phyloP scores from a whole-genome alignment of 2,329 filamentous ascomycete genomes.

The Colletotrichum musicola region DNA sequence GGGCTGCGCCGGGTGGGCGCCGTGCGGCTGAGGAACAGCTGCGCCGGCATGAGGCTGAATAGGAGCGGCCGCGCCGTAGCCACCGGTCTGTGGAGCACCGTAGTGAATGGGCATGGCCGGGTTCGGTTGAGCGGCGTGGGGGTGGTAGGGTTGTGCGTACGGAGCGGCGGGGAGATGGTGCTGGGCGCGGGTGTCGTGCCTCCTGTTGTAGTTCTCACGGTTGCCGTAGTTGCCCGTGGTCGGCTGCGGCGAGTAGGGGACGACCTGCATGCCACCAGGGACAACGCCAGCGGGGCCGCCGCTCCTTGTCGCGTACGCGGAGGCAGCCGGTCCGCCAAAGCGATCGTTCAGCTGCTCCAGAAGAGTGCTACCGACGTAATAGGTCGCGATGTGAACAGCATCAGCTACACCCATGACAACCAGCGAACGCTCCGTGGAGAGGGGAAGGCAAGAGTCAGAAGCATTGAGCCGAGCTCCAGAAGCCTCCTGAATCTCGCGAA shows the following conservation, averaged over 20 bases:
- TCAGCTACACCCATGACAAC: conserved; percentile 98
- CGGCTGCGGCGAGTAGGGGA: conserved; percentile 96
- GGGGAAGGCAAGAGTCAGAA: conserved; percentile 91
- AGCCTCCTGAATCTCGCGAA: conserved; percentile 98
- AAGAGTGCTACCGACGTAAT: conserved; percentile 98
- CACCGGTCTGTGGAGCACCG: conserved; percentile 71
- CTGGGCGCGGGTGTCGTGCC: conserved; percentile 75
- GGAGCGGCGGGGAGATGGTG: conserved; percentile 78
- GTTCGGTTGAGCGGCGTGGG: conserved; percentile 71
- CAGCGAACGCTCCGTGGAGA: conserved; percentile 96
- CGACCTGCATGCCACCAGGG: conserved; percentile 97
- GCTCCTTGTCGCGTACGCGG: conserved; percentile 96
- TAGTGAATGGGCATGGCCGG: conserved; percentile 82
- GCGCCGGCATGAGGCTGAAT: conserved; percentile 80
- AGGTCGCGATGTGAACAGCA: conserved; percentile 98
- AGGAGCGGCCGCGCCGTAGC: conserved; percentile 84
- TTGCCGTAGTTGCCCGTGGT: conserved; percentile 93
- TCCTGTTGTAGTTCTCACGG: conserved; percentile 83
- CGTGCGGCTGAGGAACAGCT: conserved; percentile 64
- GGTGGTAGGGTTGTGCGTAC: conserved; percentile 81
- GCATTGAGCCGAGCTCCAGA: conserved; percentile 97
- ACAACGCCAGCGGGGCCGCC: conserved; percentile 94
- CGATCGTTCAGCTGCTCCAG: conserved; percentile 97
- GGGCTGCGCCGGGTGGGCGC: conserved; percentile 73
- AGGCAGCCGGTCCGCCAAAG: conserved; percentile 94